phyloP scores from a whole-genome alignment of 768 basidiomycete genomes.

The Auricularia sp. region DNA sequence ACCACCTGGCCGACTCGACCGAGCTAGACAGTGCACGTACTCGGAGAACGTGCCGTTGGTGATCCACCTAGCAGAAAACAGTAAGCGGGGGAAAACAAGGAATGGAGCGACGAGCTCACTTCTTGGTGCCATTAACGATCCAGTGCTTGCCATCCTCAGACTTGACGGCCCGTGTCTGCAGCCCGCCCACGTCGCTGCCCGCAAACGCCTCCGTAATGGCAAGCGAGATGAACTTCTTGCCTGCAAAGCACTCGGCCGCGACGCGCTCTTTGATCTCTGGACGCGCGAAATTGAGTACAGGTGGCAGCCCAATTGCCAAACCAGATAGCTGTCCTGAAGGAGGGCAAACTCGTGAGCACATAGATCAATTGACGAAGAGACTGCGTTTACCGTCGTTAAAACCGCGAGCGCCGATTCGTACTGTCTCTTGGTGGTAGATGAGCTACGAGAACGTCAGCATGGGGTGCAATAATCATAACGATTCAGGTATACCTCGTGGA shows the following conservation, averaged over 20 bases:
- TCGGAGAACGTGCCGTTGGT: constrained; percentile 81
- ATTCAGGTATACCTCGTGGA: neutral
- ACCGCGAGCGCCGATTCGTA: constrained; percentile 74
- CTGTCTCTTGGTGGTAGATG: constrained; percentile 73
- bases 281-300: constrained; percentile 73
- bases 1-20: constrained; percentile 8
- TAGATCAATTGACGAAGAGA: constrained; percentile 29
- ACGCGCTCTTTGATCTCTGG: constrained; percentile 65
- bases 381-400: constrained; percentile 78
- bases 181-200: constrained; percentile 72
- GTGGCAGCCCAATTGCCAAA: constrained; percentile 76
- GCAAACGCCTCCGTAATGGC: constrained; percentile 94
- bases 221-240: constrained; percentile 77
- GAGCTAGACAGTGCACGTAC: constrained; percentile 17
- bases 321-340: constrained; percentile 13
- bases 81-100: neutral
- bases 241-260: constrained; percentile 54
- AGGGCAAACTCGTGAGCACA: neutral
- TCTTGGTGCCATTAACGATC: constrained; percentile 90
- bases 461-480: neutral
- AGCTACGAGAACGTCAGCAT: constrained; percentile 29
- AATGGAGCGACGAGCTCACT: constrained; percentile 33
- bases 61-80: constrained; percentile 54
- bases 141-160: constrained; percentile 72
- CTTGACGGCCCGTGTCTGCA: constrained; percentile 75